phyloP scores from a whole-genome alignment of 106 monocot species.

The Acorus gramineus region DNA sequence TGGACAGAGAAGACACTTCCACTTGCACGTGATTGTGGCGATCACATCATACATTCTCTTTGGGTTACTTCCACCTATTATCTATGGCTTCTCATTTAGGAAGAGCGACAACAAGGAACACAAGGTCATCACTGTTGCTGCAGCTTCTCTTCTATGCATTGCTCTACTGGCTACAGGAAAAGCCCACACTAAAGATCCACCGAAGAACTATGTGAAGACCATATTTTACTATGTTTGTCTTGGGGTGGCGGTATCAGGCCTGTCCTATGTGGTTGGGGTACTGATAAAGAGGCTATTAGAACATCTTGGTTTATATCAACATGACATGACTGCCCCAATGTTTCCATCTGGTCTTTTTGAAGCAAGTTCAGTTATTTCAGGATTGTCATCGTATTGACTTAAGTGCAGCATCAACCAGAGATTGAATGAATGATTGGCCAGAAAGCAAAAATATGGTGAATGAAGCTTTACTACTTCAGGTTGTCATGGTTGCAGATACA shows the following conservation, averaged over 20 bases:
- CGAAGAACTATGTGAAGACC: conserved; percentile 34
- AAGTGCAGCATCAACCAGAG: conserved; percentile 8
- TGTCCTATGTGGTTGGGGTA: conserved; percentile 43
- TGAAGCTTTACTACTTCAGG: conserved; percentile 3
- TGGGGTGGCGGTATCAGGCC: conserved; percentile 31
- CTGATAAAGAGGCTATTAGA: conserved; percentile 24
- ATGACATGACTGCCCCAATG: background rate
- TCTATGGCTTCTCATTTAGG: conserved; percentile 60
- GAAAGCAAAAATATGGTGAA: background rate
- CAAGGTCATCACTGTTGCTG: conserved; percentile 57
- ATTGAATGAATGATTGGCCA: too few relatives aligned
- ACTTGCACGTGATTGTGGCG: conserved; percentile 37
- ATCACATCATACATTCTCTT: conserved; percentile 47
- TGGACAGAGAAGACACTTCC: conserved; percentile 43
- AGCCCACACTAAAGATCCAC: conserved; percentile 37
- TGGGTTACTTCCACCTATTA: conserved; percentile 50
- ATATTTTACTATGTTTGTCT: conserved; percentile 36
- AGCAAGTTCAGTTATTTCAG: background rate
- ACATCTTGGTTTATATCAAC: conserved; percentile 26
- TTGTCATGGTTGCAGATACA: background rate
- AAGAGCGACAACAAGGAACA: conserved; percentile 45
- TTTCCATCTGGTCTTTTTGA: conserved; percentile 5
- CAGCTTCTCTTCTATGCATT: conserved; percentile 40
- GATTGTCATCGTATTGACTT: conserved; percentile 26
- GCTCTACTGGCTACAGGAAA: conserved; percentile 56